Evolutionary conservation across 805 yeast species (phyloP), one percentile per base, ranked within the genome.

Genomic region (Lipomyces yamadae): DNA sequence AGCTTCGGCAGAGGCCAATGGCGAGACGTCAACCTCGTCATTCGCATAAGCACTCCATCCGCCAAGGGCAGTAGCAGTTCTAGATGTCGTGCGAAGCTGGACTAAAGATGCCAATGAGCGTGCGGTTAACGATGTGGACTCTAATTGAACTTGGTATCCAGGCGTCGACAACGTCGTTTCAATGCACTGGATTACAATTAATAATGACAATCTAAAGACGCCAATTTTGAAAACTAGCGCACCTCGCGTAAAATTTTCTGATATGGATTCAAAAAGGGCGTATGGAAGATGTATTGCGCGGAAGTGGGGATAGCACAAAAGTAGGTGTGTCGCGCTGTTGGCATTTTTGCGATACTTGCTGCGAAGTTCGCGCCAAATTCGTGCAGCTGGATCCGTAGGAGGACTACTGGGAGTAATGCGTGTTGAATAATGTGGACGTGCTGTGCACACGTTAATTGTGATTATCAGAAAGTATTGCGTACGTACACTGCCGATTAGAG

Each of bases 21-120:
- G 72, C 8, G 72, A 65, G 34, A 42, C 61, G 30, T 71, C 73
- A 4, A 67, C 70, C 34, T 35, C 56, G 61, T 66, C 66, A 5
- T 68, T 64, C 7, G 73, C 73, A 58, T 70, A 71, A 7, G 60
- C 56, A 18, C 55, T 59, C 73, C 73, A 71, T 8, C 73, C 73
- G 18, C 72, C 72, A 3, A 45, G 57, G 8, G 72, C 70, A 7
- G 65, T 64, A 52, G 72, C 37, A 18, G 29, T 34, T 29, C 72
- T 60, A 5, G 62, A 42, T 11, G 63, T 53, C 2, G 61, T 57
- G 15, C 71, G 63, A 37, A 69, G 48, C 15, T 57, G 54, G 8
- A 63, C 55, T 15, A 69, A n/a, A 7, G 71, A 24, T 15, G 62
- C 59, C 34, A 69, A 54, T 15, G 68, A 63, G 37, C 60, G 60